A percentile compares a stretch with the other conserved stretches of the same genome.
Conservation (phyloP, 1,284 basidiomycete genomes). For the Puccinia horiana region DNA sequence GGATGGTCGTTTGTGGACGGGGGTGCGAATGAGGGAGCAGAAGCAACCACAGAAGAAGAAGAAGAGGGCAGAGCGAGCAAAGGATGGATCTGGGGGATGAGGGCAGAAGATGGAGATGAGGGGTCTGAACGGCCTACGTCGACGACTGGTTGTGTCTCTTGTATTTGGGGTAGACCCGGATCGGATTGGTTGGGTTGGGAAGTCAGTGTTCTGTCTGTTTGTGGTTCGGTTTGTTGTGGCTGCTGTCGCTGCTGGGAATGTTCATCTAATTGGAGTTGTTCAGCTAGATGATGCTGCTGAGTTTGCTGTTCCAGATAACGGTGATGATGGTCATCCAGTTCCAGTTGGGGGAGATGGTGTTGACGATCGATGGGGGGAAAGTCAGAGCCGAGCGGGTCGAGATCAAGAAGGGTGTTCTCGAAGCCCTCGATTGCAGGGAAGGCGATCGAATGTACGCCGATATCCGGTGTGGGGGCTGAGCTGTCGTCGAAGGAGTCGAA, state of each 20-base stretch:
- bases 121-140: neutral
- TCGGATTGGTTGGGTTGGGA: neutral
- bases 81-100: neutral
- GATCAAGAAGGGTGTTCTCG: conserved; percentile 73
- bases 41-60: neutral
- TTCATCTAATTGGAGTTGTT: too few species aligned
- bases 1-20: neutral
- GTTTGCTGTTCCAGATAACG: too few species aligned
- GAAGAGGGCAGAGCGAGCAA: neutral
- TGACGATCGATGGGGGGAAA: conserved; percentile 83
- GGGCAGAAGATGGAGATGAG: neutral
- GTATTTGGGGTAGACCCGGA: neutral
- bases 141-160: neutral
- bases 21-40: neutral
- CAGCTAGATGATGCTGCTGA: too few species aligned
- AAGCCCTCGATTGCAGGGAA: conserved; percentile 51
- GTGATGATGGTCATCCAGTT: too few species aligned
- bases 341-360: conserved; percentile 67
- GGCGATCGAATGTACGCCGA: neutral
- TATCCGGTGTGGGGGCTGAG: neutral
- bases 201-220: too few species aligned
- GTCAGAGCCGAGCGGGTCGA: conserved; percentile 84
- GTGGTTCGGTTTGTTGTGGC: neutral
- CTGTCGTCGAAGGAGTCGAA: too few species aligned
- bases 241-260: neutral